A percentile compares a stretch with the other conserved stretches of the same genome.
Evolutionary conservation across 1,284 basidiomycete species (phyloP).

Genomic region (Athelia sp.): DNA sequence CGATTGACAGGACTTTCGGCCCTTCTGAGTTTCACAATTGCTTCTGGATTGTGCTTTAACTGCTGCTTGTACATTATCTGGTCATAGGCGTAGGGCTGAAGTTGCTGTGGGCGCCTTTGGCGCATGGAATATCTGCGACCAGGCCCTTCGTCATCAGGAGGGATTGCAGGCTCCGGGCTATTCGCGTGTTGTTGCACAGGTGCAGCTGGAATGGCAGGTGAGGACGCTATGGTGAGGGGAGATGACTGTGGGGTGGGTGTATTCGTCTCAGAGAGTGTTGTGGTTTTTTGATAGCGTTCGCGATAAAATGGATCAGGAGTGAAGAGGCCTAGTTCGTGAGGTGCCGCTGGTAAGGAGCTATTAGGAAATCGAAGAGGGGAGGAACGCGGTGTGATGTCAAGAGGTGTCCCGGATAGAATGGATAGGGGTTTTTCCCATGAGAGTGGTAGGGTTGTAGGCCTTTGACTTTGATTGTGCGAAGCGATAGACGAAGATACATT

Average conservation of each 20-base stretch:
- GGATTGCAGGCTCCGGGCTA: too few species aligned
- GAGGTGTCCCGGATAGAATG: too few species aligned
- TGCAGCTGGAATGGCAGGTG: constrained; percentile 4
- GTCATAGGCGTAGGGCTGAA: constrained; percentile 52
- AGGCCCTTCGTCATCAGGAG: too few species aligned
- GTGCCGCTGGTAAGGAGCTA: not conserved
- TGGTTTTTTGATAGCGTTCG: too few species aligned
- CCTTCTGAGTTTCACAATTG: constrained; percentile 44
- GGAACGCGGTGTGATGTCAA: not conserved
- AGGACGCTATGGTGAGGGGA: not conserved
- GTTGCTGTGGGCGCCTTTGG: constrained; percentile 41
- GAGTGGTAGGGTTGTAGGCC: too few species aligned
- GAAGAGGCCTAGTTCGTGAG: not conserved
- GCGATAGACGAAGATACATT: too few species aligned
- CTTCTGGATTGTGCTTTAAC: constrained; percentile 47
- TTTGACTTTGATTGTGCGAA: too few species aligned
- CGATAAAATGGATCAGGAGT: not conserved
- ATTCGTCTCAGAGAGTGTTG: too few species aligned
- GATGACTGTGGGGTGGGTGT: not conserved
- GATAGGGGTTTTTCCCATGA: too few species aligned
- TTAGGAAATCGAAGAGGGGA: not conserved
- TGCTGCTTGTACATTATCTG: constrained; percentile 39
- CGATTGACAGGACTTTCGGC: constrained; percentile 14
- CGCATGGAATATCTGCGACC: constrained; percentile 44
- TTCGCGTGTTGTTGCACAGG: not conserved